Conservation (phyloP, 169 alveolate species). For the Fabrea salina region DNA sequence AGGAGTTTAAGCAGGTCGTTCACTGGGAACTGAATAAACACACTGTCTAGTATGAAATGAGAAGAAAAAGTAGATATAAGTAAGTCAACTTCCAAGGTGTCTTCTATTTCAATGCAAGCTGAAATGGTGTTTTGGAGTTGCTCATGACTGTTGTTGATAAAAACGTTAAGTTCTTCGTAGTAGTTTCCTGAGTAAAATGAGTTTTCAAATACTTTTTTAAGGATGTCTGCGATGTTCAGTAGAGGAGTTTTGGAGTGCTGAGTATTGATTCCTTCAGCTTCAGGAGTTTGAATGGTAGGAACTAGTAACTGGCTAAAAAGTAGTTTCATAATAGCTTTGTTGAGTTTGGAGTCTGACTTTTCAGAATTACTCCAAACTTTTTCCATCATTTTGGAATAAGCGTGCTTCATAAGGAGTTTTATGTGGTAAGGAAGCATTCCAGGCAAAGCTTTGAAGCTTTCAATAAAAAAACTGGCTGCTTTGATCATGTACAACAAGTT, state of each 20-base stretch:
- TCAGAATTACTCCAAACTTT: constrained; percentile 13
- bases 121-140: background rate
- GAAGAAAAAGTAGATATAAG: constrained; percentile 1
- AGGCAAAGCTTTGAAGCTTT: constrained; percentile 10
- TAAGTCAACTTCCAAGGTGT: constrained; percentile 17
- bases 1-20: background rate
- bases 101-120: constrained; percentile 34
- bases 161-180: background rate
- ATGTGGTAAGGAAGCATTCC: constrained; percentile 8
- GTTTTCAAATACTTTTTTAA: constrained; percentile 1
- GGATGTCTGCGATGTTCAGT: background rate
- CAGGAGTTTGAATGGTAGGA: constrained; percentile 16
- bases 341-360: background rate
- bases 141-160: background rate
- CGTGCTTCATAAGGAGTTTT: constrained; percentile 30
- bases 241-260: background rate
- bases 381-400: constrained; percentile 9
- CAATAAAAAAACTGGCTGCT: constrained; percentile 11
- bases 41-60: background rate
- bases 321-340: background rate
- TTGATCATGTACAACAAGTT: background rate
- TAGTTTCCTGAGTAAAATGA: constrained; percentile 8
- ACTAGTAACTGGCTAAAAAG: background rate
- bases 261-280: background rate
- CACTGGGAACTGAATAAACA: constrained; percentile 15